phyloP scores from a whole-genome alignment of 352 stramenopile genomes.

The Elongisporangium senticosum region DNA sequence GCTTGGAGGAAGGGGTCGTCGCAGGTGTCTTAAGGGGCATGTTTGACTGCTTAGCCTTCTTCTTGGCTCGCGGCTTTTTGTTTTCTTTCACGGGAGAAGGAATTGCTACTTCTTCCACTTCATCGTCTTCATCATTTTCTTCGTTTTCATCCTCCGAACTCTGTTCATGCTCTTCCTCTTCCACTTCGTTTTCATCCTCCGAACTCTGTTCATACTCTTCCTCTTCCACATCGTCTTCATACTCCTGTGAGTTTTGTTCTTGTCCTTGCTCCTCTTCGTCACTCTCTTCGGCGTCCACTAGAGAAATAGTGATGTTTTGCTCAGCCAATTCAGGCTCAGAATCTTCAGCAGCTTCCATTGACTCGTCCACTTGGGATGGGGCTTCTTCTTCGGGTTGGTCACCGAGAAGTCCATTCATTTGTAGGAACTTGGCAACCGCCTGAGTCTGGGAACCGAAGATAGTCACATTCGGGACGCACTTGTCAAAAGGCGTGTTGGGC shows the following conservation, averaged over 20 bases:
- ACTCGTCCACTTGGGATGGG: slow-evolving; percentile 8
- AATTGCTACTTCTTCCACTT: slow-evolving; percentile 6
- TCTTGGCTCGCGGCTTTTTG: slow-evolving; percentile 4
- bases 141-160: slow-evolving; percentile 4
- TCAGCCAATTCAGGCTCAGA: slow-evolving; percentile 4
- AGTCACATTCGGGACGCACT: slow-evolving; percentile 67
- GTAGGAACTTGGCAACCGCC: slow-evolving; percentile 59
- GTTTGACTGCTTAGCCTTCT: slow-evolving; percentile 10
- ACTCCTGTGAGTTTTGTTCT: slow-evolving; percentile 11
- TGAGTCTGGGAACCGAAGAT: slow-evolving; percentile 65
- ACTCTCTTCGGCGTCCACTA: slow-evolving; percentile 2
- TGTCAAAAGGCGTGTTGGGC: slow-evolving; percentile 54
- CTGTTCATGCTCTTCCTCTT: not conserved
- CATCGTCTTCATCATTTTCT: slow-evolving; percentile 7
- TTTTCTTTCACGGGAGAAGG: not conserved
- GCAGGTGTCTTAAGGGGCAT: slow-evolving; percentile 1
- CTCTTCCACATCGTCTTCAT: slow-evolving; percentile 14
- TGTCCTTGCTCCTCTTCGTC: slow-evolving; percentile 21
- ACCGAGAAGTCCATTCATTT: slow-evolving; percentile 19
- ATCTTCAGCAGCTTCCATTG: not conserved
- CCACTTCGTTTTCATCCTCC: too few relatives aligned
- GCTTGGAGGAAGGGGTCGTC: too few relatives aligned
- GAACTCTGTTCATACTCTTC: too few relatives aligned
- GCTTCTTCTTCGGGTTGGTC: slow-evolving; percentile 4
- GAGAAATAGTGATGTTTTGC: slow-evolving; percentile 7